Evolutionary conservation across 2,329 filamentous ascomycete genomes (phyloP).

Genomic region (Phialophora expanda): DNA sequence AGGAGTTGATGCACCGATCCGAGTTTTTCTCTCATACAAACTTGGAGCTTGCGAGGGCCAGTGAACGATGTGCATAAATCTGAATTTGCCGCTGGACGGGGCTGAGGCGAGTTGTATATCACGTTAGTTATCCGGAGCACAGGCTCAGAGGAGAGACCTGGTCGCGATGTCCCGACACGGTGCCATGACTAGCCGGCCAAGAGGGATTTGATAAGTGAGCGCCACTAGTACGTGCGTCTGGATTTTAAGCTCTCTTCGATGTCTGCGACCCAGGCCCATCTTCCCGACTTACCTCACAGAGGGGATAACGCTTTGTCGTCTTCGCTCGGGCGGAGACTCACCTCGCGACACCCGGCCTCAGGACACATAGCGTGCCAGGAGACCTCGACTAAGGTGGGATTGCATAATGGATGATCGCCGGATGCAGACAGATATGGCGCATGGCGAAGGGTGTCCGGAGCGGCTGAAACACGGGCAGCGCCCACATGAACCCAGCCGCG

Average conservation of each 20-base stretch:
- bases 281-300: neutral
- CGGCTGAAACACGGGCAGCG: constrained; percentile 8
- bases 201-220: constrained; percentile 19
- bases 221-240: constrained; percentile 13
- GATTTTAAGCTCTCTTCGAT: neutral
- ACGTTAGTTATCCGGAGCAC: constrained; percentile 13
- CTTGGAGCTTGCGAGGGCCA: neutral
- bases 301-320: neutral
- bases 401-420: constrained; percentile 1
- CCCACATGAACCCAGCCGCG: constrained; percentile 12
- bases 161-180: neutral
- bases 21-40: neutral
- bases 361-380: neutral
- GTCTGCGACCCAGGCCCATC: neutral
- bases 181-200: constrained; percentile 9
- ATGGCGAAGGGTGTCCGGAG: constrained; percentile 9
- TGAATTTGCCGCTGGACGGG: constrained; percentile 1
- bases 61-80: neutral
- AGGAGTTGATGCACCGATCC: neutral
- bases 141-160: constrained; percentile 1
- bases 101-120: constrained; percentile 21
- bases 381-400: neutral
- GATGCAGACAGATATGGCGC: constrained; percentile 9
- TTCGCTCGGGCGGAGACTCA: constrained; percentile 9
- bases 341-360: constrained; percentile 2